Percentiles rank a stretch among this genome's conserved stretches.
Conservation (phyloP, 208 protist species). For the Crithidia fasciculata region DNA sequence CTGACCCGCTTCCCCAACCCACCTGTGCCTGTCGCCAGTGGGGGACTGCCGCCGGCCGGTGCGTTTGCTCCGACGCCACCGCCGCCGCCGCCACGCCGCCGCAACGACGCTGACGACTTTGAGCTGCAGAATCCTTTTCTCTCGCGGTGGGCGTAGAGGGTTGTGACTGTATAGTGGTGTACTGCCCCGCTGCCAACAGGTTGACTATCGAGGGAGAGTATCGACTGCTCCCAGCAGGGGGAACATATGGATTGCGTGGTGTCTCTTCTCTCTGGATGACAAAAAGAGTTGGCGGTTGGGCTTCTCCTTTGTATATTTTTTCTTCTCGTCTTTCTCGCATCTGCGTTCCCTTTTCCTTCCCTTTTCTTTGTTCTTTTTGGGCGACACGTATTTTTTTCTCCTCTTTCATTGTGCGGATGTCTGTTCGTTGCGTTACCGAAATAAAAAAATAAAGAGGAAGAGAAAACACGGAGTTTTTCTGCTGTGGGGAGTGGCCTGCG, state of each 20-base stretch:
- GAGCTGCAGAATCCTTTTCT: conserved; percentile 82
- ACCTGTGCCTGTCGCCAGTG: not conserved
- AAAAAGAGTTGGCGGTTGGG: not conserved
- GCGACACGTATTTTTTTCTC: conserved; percentile 4
- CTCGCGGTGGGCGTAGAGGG: conserved; percentile 57
- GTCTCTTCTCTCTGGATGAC: too few species aligned
- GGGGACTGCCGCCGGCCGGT: too few species aligned
- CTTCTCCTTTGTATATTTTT: not conserved
- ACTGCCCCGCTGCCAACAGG: too few species aligned
- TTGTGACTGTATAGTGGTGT: too few species aligned
- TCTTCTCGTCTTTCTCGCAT: not conserved
- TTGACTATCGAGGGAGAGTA: too few species aligned
- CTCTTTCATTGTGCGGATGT: not conserved
- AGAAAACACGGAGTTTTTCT: too few species aligned
- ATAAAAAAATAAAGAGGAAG: too few species aligned
- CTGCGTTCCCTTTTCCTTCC: not conserved
- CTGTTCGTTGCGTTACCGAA: too few species aligned
- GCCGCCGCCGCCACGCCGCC: conserved; percentile 19
- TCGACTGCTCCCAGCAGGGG: too few species aligned
- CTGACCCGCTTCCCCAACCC: conserved; percentile 1
- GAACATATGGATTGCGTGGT: too few species aligned
- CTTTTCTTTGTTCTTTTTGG: conserved; percentile 9
- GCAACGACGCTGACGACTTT: conserved; percentile 33
- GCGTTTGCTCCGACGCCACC: not conserved
- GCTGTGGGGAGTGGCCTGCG: too few species aligned